Evolutionary conservation across 2,329 filamentous ascomycete genomes (phyloP), one percentile per base, ranked within the genome.

Genomic region (Fusarium dlaminii): DNA sequence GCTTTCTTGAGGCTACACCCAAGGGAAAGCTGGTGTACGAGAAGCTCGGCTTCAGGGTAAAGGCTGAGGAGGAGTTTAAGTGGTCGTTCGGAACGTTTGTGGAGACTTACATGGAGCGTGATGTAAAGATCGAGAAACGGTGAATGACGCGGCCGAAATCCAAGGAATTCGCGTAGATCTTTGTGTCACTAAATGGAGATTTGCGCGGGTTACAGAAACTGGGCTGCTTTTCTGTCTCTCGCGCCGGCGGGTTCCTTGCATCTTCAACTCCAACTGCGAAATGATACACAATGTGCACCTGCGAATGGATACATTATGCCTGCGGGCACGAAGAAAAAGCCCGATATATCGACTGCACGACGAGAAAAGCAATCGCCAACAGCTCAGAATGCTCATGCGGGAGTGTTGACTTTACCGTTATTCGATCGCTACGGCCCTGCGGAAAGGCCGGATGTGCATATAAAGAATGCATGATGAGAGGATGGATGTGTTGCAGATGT

Each of bases 1-100:
- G 84, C 15, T 90, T 86, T 76, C 77, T 90, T 3, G 87, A 89
- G 66, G 85, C 87, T 14, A 88, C 87, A 51, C 83, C 82, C 1
- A 82, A 82, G 22, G 88, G 86, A 6, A 83, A 80, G 65, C 81
- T 80, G 2, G 60, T 89, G 24, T 90, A 90, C 79, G 77, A 82
- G 66, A 85, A 82, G 70, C 81, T 85, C 73, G 88, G 87, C 8
- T 90, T 87, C 71, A 75, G 77, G 60, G 77, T 81, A 13, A 67
- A 86, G 22, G 84, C 83, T 6, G 78, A 81, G 48, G 57, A 84
- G 20, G 54, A 54, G 34, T 78, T 87, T 51, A 61, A 66, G 57
- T 74, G 79, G 48, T 79, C 84, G n/a, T 79, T 80, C 13, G 79
- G 77, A 2, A 66, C 45, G 6, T 81, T 81, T 22, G 63, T 78